These are phyloP conservation scores for Trichoderma citrinoviride DNA, from an alignment of 2,329 filamentous ascomycete genomes.

Conservation along the genomic window DNA sequence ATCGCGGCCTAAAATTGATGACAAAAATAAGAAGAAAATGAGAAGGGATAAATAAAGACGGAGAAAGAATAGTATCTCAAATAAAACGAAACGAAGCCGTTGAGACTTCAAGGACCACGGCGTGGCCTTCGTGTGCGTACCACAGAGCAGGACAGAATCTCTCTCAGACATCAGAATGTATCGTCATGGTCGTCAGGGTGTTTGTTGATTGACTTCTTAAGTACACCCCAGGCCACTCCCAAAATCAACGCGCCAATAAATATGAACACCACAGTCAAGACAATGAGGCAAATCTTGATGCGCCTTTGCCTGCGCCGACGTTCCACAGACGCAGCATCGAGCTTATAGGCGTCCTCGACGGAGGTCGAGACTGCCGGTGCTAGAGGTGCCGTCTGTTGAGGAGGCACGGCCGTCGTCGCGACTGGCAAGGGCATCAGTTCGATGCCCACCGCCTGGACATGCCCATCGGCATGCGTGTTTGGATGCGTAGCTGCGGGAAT, in stretches of 20 bases:
- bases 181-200: background rate
- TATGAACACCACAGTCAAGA: conserved; percentile 26
- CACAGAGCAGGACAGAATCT: background rate
- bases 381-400: background rate
- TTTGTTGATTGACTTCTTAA: conserved; percentile 23
- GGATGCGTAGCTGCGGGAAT: background rate
- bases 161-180: background rate
- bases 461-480: background rate
- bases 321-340: conserved; percentile 28
- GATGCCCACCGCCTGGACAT: background rate
- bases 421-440: conserved; percentile 18
- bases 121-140: background rate
- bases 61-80: background rate
- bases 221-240: conserved; percentile 30
- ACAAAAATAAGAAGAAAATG: background rate
- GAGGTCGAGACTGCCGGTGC: conserved; percentile 22
- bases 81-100: background rate
- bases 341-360: conserved; percentile 24
- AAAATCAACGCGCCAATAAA: conserved; percentile 30
- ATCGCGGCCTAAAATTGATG: background rate
- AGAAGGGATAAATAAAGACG: background rate
- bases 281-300: conserved; percentile 27
- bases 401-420: background rate
- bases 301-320: conserved; percentile 25
- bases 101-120: background rate